Base-by-base conservation (phyloP, 192 early-diverging fungal genomes). In the Mycoemilia scoparia region DNA sequence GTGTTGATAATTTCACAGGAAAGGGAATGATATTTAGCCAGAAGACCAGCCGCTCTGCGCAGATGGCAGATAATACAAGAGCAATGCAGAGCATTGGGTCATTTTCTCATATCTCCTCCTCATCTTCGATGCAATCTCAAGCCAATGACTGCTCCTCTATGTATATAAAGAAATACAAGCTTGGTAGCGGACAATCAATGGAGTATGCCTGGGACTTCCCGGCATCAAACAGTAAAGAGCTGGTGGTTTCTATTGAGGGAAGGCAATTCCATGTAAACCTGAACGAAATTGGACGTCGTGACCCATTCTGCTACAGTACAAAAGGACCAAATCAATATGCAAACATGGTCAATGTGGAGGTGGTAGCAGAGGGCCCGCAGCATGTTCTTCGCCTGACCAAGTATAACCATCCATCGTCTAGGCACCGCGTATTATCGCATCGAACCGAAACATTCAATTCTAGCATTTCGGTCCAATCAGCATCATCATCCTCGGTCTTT, bases 141-240 rank as follows among this genome's bases (percentile, higher is more conserved):
- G 22, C 29, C 2, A 8, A 17, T 12, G 3, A 7, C 2, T 16
- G 7, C 8, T 12, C 33, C 5, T 21, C 33, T 5, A n/a, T 12
- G 7, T 2, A 9, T 21, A 9, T 19, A 7, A 9, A 46, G 9
- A 29, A 35, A 26, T 57, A 45, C 19, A 34, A 37, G 19, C 36
- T 67, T 5, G 29, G 21, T 7, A 49, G 46, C 3, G 54, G 47
- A 7, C 53, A 70, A 41, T 47, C 71, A 7, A 51, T 76, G 43
- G 57, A 69, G 13, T 98, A 95, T 35, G 78, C 93, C 2, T 95
- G 89, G 88, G 93, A 98, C 40, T 54, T 70, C 27, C 89, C 89
- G 7, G 77, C 77, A 3, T 51, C 69, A 4, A 59, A 67, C 15
- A 55, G 69, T 9, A 92, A 89, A 51, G 44, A 57, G 1, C 51